Evolutionary conservation across 495 filamentous ascomycete genomes (phyloP).

Genomic region (Neurospora sp.): DNA sequence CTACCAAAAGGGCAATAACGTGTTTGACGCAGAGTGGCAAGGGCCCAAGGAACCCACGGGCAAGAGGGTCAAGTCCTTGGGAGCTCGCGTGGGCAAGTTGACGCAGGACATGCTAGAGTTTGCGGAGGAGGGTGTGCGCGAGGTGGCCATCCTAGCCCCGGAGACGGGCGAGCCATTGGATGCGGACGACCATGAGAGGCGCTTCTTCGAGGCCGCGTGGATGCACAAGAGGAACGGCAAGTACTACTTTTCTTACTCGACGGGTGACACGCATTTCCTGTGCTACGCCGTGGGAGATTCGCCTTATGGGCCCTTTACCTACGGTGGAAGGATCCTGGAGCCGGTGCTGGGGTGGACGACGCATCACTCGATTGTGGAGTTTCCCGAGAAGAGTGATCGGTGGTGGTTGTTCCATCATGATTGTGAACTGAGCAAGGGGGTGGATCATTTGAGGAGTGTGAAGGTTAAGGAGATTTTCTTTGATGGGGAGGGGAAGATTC

Average conservation of each 20-base stretch:
- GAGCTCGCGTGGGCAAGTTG: constrained; percentile 51
- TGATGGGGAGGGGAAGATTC: constrained; percentile 51
- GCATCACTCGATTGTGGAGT: constrained; percentile 69
- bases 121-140: constrained; percentile 28
- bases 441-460: constrained; percentile 55
- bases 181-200: constrained; percentile 56
- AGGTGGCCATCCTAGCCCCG: constrained; percentile 47
- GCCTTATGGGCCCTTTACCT: constrained; percentile 61
- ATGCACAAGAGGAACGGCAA: constrained; percentile 53
- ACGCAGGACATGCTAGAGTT: constrained; percentile 52
- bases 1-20: constrained; percentile 31
- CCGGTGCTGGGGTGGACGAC: constrained; percentile 71
- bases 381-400: constrained; percentile 33
- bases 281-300: constrained; percentile 49
- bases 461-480: constrained; percentile 67
- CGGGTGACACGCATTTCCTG: constrained; percentile 64
- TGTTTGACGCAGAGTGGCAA: constrained; percentile 38
- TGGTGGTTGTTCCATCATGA: constrained; percentile 73
- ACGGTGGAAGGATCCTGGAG: constrained; percentile 58
- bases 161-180: constrained; percentile 45
- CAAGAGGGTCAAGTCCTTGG: constrained; percentile 36
- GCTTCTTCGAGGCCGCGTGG: constrained; percentile 76
- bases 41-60: constrained; percentile 48
- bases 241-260: constrained; percentile 71
- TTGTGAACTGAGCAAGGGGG: constrained; percentile 48